These are phyloP conservation scores for Trypanosoma boissoni DNA, from an alignment of 208 protist genomes.

Conservation along the genomic window DNA sequence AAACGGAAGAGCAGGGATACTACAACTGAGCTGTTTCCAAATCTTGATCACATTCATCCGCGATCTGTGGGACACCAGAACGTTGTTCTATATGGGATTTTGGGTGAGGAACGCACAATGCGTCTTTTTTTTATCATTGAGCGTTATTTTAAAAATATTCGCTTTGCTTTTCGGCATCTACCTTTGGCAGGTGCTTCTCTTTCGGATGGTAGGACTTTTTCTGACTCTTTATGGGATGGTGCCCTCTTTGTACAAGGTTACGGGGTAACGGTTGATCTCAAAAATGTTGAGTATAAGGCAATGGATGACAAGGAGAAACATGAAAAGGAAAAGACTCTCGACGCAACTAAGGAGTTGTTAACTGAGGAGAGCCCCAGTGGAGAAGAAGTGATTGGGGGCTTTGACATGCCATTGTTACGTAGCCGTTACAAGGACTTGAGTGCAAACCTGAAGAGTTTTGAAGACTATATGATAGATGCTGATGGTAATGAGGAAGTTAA, in stretches of 20 bases:
- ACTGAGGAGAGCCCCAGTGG: neutral
- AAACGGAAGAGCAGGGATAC: neutral
- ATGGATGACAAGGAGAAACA: constrained; percentile 78
- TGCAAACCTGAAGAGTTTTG: constrained; percentile 36
- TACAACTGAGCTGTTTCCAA: constrained; percentile 7
- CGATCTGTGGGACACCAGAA: constrained; percentile 14
- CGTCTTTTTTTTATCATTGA: constrained; percentile 29
- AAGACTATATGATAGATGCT: constrained; percentile 27
- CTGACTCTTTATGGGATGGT: constrained; percentile 27
- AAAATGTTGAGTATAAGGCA: constrained; percentile 97
- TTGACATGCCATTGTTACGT: constrained; percentile 33
- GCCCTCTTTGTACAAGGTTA: constrained; percentile 88
- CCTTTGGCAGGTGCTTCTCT: constrained; percentile 32
- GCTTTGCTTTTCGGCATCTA: constrained; percentile 58
- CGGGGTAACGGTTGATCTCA: constrained; percentile 94
- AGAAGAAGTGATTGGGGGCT: constrained; percentile 30
- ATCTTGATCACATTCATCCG: constrained; percentile 41
- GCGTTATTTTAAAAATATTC: constrained; percentile 4
- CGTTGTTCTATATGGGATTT: constrained; percentile 60
- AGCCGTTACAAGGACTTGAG: constrained; percentile 36
- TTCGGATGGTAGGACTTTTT: constrained; percentile 5
- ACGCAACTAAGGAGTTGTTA: neutral
- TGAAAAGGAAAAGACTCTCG: neutral
- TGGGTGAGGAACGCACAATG: constrained; percentile 38
- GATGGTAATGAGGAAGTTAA: constrained; percentile 37